phyloP scores from a whole-genome alignment of 768 basidiomycete species.

The Termitomyces sp. region DNA sequence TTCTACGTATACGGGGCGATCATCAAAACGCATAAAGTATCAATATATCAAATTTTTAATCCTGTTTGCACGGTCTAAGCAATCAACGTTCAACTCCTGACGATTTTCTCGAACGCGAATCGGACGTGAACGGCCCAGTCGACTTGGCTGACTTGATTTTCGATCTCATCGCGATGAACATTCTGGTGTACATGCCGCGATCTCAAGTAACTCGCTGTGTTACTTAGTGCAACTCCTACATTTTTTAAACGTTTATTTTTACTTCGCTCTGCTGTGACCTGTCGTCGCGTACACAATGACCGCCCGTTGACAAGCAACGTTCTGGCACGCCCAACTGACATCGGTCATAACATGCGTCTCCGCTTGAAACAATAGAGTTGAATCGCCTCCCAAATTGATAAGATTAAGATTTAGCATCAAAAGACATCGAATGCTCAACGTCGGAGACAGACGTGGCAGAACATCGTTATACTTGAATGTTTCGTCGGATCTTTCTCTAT shows the following conservation, averaged over 20 bases:
- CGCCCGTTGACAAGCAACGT: background rate
- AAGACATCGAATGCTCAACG: background rate
- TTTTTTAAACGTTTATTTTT: background rate
- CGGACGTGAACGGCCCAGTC: background rate
- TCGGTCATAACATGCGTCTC: background rate
- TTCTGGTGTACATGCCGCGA: background rate
- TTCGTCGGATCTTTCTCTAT: no score
- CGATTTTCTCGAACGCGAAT: no score
- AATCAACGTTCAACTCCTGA: background rate
- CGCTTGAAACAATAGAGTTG: no score
- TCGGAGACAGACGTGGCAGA: conserved; percentile 7
- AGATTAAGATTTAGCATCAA: background rate
- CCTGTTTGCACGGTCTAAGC: background rate
- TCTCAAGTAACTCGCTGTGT: background rate
- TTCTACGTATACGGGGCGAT: background rate
- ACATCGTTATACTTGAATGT: conserved; percentile 3
- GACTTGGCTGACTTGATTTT: conserved; percentile 6
- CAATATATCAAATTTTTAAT: background rate
- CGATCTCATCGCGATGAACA: conserved; percentile 13
- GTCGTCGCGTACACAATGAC: background rate
- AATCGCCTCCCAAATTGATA: no score
- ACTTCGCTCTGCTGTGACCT: background rate
- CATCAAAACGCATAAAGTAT: background rate
- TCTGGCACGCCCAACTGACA: background rate
- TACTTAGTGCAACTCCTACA: background rate